These are phyloP conservation scores for Diversispora eburnea DNA, from an alignment of 192 early-diverging fungal species.

Conservation along the genomic window DNA sequence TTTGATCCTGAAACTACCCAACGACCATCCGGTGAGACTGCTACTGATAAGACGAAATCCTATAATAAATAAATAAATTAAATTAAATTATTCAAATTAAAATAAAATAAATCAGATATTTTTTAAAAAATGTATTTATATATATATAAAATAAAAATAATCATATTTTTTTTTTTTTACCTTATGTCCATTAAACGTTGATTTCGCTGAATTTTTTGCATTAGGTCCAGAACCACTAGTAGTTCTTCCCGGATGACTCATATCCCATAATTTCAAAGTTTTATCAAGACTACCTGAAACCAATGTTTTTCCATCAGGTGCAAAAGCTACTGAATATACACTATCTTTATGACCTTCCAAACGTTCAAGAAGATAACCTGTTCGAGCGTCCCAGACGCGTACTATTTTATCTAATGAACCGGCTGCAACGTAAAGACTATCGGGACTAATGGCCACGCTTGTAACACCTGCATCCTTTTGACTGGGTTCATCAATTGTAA, in stretches of 20 bases:
- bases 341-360: slow-evolving; percentile 94
- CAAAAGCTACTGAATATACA: slow-evolving; percentile 94
- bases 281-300: slow-evolving; percentile 91
- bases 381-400: slow-evolving; percentile 84
- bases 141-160: no score
- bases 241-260: slow-evolving; percentile 46
- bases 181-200: slow-evolving; percentile 53
- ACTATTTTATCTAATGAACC: slow-evolving; percentile 92
- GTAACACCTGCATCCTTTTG: slow-evolving; percentile 93
- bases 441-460: slow-evolving; percentile 89
- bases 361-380: slow-evolving; percentile 77
- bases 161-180: slow-evolving; percentile 17
- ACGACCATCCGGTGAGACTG: slow-evolving; percentile 74
- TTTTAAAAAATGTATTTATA: no score
- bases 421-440: slow-evolving; percentile 80
- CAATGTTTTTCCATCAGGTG: slow-evolving; percentile 86
- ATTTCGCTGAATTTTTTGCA: slow-evolving; percentile 40
- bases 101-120: neutral
- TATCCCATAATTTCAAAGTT: slow-evolving; percentile 90
- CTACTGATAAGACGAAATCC: slow-evolving; percentile 97
- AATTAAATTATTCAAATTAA: no score
- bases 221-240: slow-evolving; percentile 31
- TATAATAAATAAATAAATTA: no score
- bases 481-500: slow-evolving; percentile 76
- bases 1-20: slow-evolving; percentile 93